Conservation (phyloP, 2,329 filamentous ascomycete species). For the Xylaria multiplex region DNA sequence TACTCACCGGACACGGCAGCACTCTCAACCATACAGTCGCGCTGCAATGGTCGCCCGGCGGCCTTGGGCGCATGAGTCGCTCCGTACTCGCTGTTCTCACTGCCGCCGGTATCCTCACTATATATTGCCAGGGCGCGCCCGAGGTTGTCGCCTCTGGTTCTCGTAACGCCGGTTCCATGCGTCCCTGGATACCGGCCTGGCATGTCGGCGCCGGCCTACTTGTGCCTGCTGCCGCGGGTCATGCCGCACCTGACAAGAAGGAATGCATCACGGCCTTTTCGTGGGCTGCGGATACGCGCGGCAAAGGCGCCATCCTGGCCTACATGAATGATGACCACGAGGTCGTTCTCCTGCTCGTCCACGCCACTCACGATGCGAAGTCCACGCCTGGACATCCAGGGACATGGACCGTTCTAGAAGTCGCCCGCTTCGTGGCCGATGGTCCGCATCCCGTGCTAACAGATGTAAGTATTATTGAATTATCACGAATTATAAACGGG, state of each 20-base stretch:
- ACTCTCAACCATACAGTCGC: slow-evolving; percentile 65
- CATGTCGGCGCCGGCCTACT: slow-evolving; percentile 63
- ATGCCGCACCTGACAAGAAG: slow-evolving; percentile 46
- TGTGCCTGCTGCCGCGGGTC: slow-evolving; percentile 55
- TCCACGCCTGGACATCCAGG: slow-evolving; percentile 38
- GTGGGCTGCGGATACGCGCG: slow-evolving; percentile 59
- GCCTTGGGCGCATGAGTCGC: slow-evolving; percentile 64
- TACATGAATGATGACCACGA: slow-evolving; percentile 63
- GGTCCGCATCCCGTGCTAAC: slow-evolving; percentile 55
- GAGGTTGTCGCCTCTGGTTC: slow-evolving; percentile 41
- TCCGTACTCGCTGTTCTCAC: slow-evolving; percentile 63
- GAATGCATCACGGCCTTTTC: slow-evolving; percentile 61
- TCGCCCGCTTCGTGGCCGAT: slow-evolving; percentile 58
- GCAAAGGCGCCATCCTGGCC: slow-evolving; percentile 58
- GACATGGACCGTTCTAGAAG: slow-evolving; percentile 62
- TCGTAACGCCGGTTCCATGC: slow-evolving; percentile 54
- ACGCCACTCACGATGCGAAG: slow-evolving; percentile 48
- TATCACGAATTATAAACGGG: not conserved
- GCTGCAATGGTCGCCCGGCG: slow-evolving; percentile 67
- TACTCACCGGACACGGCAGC: slow-evolving; percentile 59
- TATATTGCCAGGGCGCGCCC: slow-evolving; percentile 61
- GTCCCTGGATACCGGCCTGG: slow-evolving; percentile 65
- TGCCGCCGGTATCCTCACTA: slow-evolving; percentile 60
- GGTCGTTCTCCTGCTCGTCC: slow-evolving; percentile 62
- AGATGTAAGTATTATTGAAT: slow-evolving; percentile 45